These are phyloP conservation scores for Dryadomyces quercus-mongolicae DNA, from an alignment of 2,329 filamentous ascomycete species.

Conservation along the genomic window DNA sequence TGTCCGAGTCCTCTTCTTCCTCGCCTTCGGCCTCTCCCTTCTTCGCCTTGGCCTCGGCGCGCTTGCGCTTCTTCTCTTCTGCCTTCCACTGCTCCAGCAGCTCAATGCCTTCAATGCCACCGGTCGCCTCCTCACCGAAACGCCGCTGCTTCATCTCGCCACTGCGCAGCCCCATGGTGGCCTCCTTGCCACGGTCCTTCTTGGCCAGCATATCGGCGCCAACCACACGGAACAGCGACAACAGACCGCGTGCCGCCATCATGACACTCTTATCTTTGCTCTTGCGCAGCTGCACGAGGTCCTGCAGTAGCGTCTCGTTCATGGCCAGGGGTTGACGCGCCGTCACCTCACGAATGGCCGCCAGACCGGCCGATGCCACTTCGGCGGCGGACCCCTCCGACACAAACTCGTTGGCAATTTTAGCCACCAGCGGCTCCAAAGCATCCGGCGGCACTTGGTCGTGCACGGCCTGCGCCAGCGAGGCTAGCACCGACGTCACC, in stretches of 20 bases:
- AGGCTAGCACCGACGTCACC: slow-evolving; percentile 88
- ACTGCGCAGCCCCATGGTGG: slow-evolving; percentile 63
- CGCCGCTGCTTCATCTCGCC: slow-evolving; percentile 65
- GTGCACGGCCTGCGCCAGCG: slow-evolving; percentile 82
- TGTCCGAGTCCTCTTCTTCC: slow-evolving; percentile 35
- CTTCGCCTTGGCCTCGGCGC: slow-evolving; percentile 37
- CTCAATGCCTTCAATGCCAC: slow-evolving; percentile 84
- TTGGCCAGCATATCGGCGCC: slow-evolving; percentile 81
- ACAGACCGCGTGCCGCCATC: slow-evolving; percentile 90
- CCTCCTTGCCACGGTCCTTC: slow-evolving; percentile 83
- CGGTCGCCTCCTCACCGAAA: slow-evolving; percentile 71
- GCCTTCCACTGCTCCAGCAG: slow-evolving; percentile 89
- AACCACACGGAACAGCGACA: slow-evolving; percentile 85
- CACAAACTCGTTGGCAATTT: slow-evolving; percentile 97
- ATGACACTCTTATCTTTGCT: slow-evolving; percentile 98
- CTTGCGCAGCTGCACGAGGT: slow-evolving; percentile 90
- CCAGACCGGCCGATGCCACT: slow-evolving; percentile 77
- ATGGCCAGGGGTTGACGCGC: slow-evolving; percentile 89
- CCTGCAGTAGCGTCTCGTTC: slow-evolving; percentile 89
- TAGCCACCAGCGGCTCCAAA: slow-evolving; percentile 79
- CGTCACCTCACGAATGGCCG: slow-evolving; percentile 90
- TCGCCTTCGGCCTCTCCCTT: slow-evolving; percentile 51
- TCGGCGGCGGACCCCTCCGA: slow-evolving; percentile 86
- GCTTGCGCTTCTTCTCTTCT: slow-evolving; percentile 67
- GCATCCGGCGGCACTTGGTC: slow-evolving; percentile 85